phyloP scores from a whole-genome alignment of 2,329 filamentous ascomycete genomes.

The Fusarium mexicanum region DNA sequence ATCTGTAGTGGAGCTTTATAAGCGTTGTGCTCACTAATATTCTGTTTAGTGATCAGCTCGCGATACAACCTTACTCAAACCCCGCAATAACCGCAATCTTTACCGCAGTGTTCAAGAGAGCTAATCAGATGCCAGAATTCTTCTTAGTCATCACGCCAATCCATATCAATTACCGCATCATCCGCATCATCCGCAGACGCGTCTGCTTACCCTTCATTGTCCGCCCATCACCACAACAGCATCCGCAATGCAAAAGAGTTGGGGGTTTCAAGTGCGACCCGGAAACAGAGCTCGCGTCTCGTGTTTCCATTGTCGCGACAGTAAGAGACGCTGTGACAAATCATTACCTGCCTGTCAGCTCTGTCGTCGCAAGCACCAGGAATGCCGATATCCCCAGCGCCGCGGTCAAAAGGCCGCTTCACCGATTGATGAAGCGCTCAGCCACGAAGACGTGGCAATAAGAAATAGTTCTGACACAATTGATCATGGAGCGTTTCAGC shows the following conservation, averaged over 20 bases:
- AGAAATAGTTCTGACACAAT: too few relatives aligned
- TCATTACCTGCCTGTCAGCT: neutral
- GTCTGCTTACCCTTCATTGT: neutral
- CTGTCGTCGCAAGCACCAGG: neutral
- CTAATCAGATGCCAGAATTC: fast-evolving
- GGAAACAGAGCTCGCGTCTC: neutral
- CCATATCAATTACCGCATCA: fast-evolving
- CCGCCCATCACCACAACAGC: neutral
- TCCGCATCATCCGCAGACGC: neutral
- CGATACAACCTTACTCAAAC: neutral
- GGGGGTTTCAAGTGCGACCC: too few relatives aligned
- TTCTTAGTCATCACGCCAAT: neutral
- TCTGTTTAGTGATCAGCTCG: neutral
- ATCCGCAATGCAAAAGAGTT: too few relatives aligned
- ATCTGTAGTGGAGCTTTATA: neutral
- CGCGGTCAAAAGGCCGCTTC: neutral
- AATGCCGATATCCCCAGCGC: neutral
- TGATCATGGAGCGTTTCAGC: too few relatives aligned
- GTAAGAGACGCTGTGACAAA: neutral
- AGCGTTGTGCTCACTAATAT: neutral
- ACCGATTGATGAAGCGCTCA: neutral
- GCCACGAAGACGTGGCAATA: too few relatives aligned
- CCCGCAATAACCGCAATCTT: neutral
- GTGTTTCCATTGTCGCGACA: neutral
- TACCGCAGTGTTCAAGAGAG: fast-evolving